Base-by-base conservation (phyloP, 2,329 filamentous ascomycete species). In the Mycosphaerella sp. region DNA sequence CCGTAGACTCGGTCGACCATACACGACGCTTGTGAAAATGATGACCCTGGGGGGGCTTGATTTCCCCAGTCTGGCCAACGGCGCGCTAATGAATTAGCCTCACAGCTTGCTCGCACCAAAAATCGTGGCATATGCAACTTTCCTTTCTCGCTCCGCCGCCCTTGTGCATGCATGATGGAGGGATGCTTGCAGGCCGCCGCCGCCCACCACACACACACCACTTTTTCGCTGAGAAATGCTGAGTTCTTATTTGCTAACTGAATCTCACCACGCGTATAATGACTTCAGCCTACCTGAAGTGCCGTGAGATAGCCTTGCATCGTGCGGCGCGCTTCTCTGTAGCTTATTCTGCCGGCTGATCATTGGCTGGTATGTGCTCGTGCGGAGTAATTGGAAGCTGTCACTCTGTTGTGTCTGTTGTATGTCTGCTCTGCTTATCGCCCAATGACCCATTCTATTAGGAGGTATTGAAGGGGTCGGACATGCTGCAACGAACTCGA, bases 281-380 rank as follows among this genome's bases (percentile, higher is more conserved):
- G 56, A 61, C 56, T 55, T 53, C 55, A 56, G 45, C 46, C 46
- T 43, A 39, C 36, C 23, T 45, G 17, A 54, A 60, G 51, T 60
- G 54, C 58, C 58, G 59, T 49, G 53, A 61, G 59, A 61, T 61
- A 59, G 59, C 59, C 56, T 57, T 56, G 54, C 56, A 55, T 56
- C 41, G n/a, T 38, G 34, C 49, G 29, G 49, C 49, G 10, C 52
- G 46, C 39, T 59, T 55, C 58, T 58, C 32, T 39, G 9, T 51
- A 45, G 48, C 48, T 51, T 45, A 51, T 51, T 45, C 48, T 48
- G 10, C 39, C 40, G 17, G 14, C 38, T 46, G 47, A 29, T 51
- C 45, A 45, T 59, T 58, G 59, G 59, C 56, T 43, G 39, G 48
- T 46, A 45, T 43, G 38, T 45, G 36, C 11, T 38, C 58, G 31